These are phyloP conservation scores for Cyclotella sp. DNA, from an alignment of 108 stramenopile species.

Conservation along the genomic window DNA sequence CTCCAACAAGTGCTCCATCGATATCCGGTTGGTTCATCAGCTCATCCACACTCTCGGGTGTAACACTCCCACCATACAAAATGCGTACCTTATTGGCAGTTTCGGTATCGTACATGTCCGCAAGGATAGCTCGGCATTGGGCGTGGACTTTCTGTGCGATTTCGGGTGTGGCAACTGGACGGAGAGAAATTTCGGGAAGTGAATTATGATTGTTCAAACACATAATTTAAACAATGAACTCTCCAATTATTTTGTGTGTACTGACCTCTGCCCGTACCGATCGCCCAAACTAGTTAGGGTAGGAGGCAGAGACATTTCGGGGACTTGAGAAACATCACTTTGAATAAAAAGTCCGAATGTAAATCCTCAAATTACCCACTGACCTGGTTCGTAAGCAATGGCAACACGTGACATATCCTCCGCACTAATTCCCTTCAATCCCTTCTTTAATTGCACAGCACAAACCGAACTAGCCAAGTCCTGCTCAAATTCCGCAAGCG, in stretches of 20 bases:
- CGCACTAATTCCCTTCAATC: slow-evolving; percentile 77
- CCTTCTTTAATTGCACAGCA: slow-evolving; percentile 90
- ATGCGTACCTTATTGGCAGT: slow-evolving; percentile 84
- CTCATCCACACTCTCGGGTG: slow-evolving; percentile 92
- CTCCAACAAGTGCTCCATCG: slow-evolving; percentile 97
- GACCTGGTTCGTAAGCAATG: slow-evolving; percentile 91
- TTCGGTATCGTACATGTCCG: slow-evolving; percentile 78
- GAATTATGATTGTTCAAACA: neutral
- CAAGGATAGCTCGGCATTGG: slow-evolving; percentile 78
- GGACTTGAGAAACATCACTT: neutral
- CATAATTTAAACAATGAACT: neutral
- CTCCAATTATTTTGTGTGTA: neutral
- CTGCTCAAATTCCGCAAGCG: slow-evolving; percentile 91
- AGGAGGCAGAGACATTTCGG: neutral
- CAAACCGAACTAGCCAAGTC: slow-evolving; percentile 91
- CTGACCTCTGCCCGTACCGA: slow-evolving; percentile 71
- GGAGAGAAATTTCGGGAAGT: neutral
- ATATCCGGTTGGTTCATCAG: slow-evolving; percentile 94
- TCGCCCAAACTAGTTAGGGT: slow-evolving; percentile 81
- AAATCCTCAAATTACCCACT: too few relatives aligned
- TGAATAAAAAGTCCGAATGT: neutral
- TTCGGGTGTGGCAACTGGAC: slow-evolving; percentile 69
- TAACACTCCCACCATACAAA: slow-evolving; percentile 95
- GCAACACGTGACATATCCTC: slow-evolving; percentile 90
- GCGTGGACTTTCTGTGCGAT: slow-evolving; percentile 87